A percentile compares a stretch with the other conserved stretches of the same genome.
phyloP scores from a whole-genome alignment of 2,329 filamentous ascomycete species.

The Geosmithia flava region DNA sequence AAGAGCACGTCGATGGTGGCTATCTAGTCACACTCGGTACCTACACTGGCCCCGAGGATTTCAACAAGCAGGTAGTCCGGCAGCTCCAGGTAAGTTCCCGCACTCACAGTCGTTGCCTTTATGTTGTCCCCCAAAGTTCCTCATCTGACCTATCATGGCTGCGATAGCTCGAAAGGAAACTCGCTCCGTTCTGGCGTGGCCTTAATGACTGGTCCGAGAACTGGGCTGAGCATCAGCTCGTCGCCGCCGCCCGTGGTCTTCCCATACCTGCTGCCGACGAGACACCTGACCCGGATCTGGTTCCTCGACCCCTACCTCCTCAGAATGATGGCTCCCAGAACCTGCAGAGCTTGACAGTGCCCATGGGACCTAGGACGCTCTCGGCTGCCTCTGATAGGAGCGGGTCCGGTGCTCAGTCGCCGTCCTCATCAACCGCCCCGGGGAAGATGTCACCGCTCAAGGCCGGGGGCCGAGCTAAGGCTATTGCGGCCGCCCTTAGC shows the following conservation, averaged over 20 bases:
- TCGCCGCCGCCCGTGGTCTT: slow-evolving; percentile 76
- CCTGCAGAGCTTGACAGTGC: slow-evolving; percentile 63
- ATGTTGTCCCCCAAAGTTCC: neutral
- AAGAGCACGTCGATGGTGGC: slow-evolving; percentile 89
- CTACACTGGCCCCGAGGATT: slow-evolving; percentile 88
- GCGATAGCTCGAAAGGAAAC: slow-evolving; percentile 70
- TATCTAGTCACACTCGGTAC: slow-evolving; percentile 89
- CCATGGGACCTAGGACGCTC: slow-evolving; percentile 64
- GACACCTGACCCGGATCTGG: slow-evolving; percentile 57
- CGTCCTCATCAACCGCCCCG: slow-evolving; percentile 31
- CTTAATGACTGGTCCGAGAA: slow-evolving; percentile 77
- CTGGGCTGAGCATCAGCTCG: slow-evolving; percentile 93
- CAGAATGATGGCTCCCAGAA: slow-evolving; percentile 41
- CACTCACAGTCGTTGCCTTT: neutral
- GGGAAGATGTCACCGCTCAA: slow-evolving; percentile 54
- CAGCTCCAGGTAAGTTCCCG: slow-evolving; percentile 67
- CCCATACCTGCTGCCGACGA: slow-evolving; percentile 77
- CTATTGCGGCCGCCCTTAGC: slow-evolving; percentile 69
- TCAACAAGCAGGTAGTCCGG: slow-evolving; percentile 75
- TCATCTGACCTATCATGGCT: neutral
- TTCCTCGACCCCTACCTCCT: slow-evolving; percentile 29
- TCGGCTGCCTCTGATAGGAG: slow-evolving; percentile 65
- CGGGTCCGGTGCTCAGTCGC: slow-evolving; percentile 51
- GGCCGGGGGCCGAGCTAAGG: slow-evolving; percentile 63
- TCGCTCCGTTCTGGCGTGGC: slow-evolving; percentile 94